Evolutionary conservation across 2,329 filamentous ascomycete species (phyloP).

Genomic region (Colletotrichum sp.): DNA sequence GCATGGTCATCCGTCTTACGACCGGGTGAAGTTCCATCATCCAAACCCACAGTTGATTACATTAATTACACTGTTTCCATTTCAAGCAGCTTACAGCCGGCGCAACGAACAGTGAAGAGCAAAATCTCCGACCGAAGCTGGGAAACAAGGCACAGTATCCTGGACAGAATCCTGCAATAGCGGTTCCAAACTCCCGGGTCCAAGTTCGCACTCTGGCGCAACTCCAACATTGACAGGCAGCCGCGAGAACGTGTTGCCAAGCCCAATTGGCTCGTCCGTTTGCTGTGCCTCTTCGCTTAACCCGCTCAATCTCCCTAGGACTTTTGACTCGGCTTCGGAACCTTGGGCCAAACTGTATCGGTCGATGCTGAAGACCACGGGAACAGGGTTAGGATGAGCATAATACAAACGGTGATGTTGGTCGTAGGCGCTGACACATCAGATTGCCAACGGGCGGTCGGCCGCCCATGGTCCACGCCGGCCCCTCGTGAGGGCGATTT

Average conservation of each 20-base stretch:
- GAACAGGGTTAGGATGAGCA: not conserved
- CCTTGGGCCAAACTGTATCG: not conserved
- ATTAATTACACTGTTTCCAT: not conserved
- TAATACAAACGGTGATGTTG: not conserved
- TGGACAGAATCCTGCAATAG: conserved; percentile 2
- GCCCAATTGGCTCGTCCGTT: not conserved
- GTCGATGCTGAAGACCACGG: not conserved
- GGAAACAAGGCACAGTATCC: not conserved
- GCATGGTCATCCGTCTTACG: not conserved
- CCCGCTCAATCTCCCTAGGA: not conserved
- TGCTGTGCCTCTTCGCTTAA: not conserved
- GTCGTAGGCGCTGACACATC: not conserved
- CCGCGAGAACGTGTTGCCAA: not conserved
- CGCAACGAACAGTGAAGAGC: not conserved
- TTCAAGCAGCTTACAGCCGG: conserved; percentile 1
- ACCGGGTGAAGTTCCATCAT: not conserved
- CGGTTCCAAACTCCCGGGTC: conserved; percentile 12
- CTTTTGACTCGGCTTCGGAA: not conserved
- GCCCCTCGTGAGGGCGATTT: not conserved
- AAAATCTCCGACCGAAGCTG: conserved; percentile 12
- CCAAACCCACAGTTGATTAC: not conserved
- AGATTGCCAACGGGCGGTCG: not conserved
- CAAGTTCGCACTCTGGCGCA: not conserved
- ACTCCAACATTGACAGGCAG: not conserved
- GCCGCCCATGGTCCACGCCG: not conserved